Evolutionary conservation across 768 basidiomycete genomes (phyloP), one percentile per base, ranked within the genome.

Genomic region (Nidularia sp.): DNA sequence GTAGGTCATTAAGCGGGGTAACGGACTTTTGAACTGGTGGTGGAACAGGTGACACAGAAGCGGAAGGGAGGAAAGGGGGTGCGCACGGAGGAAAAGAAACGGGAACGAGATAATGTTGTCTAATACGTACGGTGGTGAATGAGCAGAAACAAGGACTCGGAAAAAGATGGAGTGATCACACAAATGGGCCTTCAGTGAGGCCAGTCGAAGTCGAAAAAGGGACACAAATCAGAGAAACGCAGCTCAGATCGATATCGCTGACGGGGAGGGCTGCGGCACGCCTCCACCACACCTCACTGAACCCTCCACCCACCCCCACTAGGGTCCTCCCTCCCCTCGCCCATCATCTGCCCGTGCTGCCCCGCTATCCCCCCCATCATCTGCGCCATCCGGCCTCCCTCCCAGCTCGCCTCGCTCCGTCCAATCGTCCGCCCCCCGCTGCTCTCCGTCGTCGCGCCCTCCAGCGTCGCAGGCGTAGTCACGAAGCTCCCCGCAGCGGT

Each of bases 401-500:
- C 73, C 80, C 78, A 81, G 60, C 77, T 82, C 45, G 60, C 57
- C 10, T 73, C 65, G 22, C 13, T 45, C 12, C 44, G 44, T 2
- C 22, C 39, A 13, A 75, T 70, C 35, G 73, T 76, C 22, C 67
- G 66, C 34, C 70, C 76, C 49, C 56, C 58, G 45, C 55, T 57
- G 45, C 78, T 75, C 50, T 80, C 83, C 60, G 77, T 74, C 13
- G 84, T 84, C 55, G 76, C 72, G 22, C 80, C 79, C 12, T 75
- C 75, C 8, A 85, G 63, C 5, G 84, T 86, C 45, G 78, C 76
- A 41, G 88, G 76, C 13, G 80, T 78, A 4, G 87, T 87, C 18
- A 88, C 76, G 57, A 88, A 86, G 51, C 86, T 88, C 53, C 76
- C 75, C 2, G 80, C 75, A 9, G 87, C 86, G 0, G 85, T 85